Evolutionary conservation across 441 rosid species (phyloP).

Genomic region (Adansonia grandidieri): DNA sequence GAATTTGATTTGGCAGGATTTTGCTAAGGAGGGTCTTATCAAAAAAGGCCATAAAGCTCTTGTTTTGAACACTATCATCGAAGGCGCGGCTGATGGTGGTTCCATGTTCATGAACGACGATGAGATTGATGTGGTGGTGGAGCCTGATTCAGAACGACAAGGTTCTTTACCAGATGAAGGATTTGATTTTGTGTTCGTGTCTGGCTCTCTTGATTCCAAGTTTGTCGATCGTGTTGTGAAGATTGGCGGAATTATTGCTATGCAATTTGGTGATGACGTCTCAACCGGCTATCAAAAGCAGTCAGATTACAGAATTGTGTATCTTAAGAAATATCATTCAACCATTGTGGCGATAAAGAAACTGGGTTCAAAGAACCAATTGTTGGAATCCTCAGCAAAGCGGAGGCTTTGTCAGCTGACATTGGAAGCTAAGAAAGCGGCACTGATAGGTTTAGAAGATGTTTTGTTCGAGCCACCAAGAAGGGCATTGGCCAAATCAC

Average conservation of each 20-base stretch:
- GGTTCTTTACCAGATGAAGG: slow-evolving; percentile 24
- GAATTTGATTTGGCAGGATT: slow-evolving; percentile 42
- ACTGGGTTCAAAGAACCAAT: slow-evolving; percentile 15
- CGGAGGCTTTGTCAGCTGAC: slow-evolving; percentile 35
- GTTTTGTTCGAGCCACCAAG: slow-evolving; percentile 47
- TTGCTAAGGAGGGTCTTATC: slow-evolving; percentile 46
- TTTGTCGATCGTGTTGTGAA: slow-evolving; percentile 37
- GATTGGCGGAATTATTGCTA: slow-evolving; percentile 29
- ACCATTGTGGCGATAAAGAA: slow-evolving; percentile 45
- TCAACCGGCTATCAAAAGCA: slow-evolving; percentile 35
- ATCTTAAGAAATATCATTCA: slow-evolving; percentile 34
- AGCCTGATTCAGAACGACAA: slow-evolving; percentile 32
- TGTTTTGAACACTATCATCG: slow-evolving; percentile 34
- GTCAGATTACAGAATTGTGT: slow-evolving; percentile 41
- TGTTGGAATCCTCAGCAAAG: slow-evolving; percentile 17
- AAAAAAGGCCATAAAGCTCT: slow-evolving; percentile 45
- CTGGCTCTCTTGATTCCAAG: slow-evolving; percentile 32
- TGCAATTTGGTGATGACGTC: slow-evolving; percentile 34
- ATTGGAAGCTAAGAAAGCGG: slow-evolving; percentile 11
- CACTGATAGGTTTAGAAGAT: slow-evolving; percentile 43
- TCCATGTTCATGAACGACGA: slow-evolving; percentile 34
- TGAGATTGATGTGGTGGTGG: slow-evolving; percentile 36
- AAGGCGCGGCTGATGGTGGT: slow-evolving; percentile 19
- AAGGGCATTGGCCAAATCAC: slow-evolving; percentile 30
- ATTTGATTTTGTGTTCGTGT: slow-evolving; percentile 44